Conservation (phyloP, 2,329 filamentous ascomycete genomes). For the Sporothrix euskadiensis region DNA sequence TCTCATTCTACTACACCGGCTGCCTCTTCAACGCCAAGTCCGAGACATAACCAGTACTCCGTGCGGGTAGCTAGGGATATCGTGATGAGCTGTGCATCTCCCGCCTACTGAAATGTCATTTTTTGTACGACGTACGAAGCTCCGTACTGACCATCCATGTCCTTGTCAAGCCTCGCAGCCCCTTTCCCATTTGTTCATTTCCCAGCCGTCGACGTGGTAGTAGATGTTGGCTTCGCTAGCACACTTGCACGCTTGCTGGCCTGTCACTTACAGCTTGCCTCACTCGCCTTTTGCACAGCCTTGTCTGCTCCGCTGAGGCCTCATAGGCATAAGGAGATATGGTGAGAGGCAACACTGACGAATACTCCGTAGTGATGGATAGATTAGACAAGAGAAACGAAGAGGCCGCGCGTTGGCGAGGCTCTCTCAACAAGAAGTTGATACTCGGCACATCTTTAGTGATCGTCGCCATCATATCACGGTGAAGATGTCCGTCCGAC, state of each 20-base stretch:
- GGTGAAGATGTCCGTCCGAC: neutral
- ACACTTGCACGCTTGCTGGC: neutral
- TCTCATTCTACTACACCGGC: slow-evolving; percentile 3
- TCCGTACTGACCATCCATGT: neutral
- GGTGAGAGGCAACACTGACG: neutral
- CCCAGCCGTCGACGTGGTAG: neutral
- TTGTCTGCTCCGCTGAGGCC: slow-evolving; percentile 10
- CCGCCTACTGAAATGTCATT: neutral
- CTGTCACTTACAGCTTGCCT: neutral
- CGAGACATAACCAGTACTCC: slow-evolving; percentile 1
- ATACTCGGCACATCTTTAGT: neutral
- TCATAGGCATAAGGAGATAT: neutral
- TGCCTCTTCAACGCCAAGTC: slow-evolving; percentile 23
- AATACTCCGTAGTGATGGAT: neutral
- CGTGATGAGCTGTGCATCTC: neutral
- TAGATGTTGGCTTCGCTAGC: neutral
- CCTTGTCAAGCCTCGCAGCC: slow-evolving; percentile 1
- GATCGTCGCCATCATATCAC: neutral
- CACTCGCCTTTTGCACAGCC: neutral
- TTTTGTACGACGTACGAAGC: neutral
- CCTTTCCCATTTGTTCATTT: neutral
- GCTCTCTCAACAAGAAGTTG: slow-evolving; percentile 5
- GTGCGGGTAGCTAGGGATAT: neutral
- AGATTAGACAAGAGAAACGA: neutral
- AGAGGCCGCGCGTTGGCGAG: slow-evolving; percentile 20